Base-by-base conservation (phyloP, 2,329 filamentous ascomycete genomes). In the Cordyceps pruinosa region DNA sequence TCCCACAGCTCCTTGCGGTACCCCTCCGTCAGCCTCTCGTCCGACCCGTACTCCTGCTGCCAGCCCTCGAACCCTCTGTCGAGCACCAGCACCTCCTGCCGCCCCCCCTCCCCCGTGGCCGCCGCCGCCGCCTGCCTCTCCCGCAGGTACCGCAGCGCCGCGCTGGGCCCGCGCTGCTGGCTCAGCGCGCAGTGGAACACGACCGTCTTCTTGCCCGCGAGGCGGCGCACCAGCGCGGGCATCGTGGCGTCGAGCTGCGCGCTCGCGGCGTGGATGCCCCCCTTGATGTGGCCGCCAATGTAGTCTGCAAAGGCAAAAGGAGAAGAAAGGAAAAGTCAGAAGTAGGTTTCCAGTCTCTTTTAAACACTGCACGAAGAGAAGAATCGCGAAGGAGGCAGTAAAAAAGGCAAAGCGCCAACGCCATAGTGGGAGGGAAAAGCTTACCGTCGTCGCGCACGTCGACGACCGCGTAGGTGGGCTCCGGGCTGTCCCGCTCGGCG, bases 161-260 rank as follows among this genome's bases (percentile, higher is more conserved):
- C 91, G 51, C 82, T 82, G 0, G 94, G 94, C 0, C 94, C 94
- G 1, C 94, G 81, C 74, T 96, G 88, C 75, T 97, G 94, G 63
- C 88, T 93, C 56, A 97, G 77, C 19, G 89, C 88, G 73, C 94
- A 99, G 75, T 99, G 94, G 71, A 99, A 99, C 1, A 99, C 83
- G 15, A 99, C 90, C 12, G 81, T 87, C 57, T 94, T 83, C 71
- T 90, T 91, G 67, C 87, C 84, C 62, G 84, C 77, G 48, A 97
- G 81, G 44, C 81, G 85, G 57, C 90, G 84, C 13, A 96, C 79
- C n/a, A 99, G 83, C 61, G 91, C 89, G 0, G 92, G 88, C 71
- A 94, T 83, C 63, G 81, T 84, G 68, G 83, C 82, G 65, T 96
- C 89, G 49, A 97, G 81, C 19, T 84, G 82, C 46, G 74, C 74